These are phyloP conservation scores for Ricinus communis DNA, from an alignment of 345 rosid genomes.

Conservation along the genomic window DNA sequence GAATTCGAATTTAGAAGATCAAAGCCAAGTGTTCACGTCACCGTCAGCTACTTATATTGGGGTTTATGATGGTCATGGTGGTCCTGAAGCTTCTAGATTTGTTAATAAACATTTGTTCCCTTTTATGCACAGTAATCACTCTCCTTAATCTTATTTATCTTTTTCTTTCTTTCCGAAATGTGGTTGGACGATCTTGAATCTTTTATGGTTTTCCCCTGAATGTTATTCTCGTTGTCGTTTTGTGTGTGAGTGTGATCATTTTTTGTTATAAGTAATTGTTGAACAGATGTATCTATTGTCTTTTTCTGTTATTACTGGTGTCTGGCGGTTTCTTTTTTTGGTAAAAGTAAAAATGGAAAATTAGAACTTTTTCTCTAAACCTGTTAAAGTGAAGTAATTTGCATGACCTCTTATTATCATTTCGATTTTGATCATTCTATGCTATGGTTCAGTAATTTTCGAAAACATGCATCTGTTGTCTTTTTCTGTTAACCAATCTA, in stretches of 20 bases:
- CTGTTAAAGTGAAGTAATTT: no score
- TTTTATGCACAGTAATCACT: slow-evolving; percentile 59
- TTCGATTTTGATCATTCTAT: background rate
- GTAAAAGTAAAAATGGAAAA: no score
- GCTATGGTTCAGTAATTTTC: background rate
- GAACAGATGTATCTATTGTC: no score
- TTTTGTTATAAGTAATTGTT: no score
- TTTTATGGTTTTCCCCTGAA: no score
- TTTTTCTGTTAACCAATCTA: background rate
- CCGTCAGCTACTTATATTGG: slow-evolving; percentile 82
- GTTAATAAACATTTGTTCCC: slow-evolving; percentile 82
- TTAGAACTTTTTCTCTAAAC: no score
- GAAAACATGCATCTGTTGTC: no score
- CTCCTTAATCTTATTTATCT: background rate
- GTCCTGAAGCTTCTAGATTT: slow-evolving; percentile 94
- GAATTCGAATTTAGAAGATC: slow-evolving; percentile 77
- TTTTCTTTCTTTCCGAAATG: no score
- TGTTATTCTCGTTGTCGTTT: no score
- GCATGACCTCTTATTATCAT: no score
- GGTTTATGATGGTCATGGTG: slow-evolving; percentile 95
- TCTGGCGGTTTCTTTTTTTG: background rate
- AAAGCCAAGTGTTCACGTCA: slow-evolving; percentile 80
- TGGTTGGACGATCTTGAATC: no score
- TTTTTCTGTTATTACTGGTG: background rate
- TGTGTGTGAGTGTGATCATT: background rate